Conservation (phyloP, 2,329 filamentous ascomycete genomes). For the Apiospora phragmitis region DNA sequence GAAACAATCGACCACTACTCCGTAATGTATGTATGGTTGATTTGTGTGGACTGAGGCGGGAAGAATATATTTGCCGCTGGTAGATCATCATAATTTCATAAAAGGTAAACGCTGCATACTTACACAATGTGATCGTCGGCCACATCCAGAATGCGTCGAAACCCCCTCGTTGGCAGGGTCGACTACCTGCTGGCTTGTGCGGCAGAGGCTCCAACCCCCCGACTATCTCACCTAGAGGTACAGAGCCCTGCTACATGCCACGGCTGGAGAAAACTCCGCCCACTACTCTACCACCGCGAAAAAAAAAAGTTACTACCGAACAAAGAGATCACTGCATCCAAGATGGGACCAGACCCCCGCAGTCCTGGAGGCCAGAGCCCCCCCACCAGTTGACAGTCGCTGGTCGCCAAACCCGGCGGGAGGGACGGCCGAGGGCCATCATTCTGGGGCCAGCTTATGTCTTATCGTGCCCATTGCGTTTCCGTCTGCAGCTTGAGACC, state of each 20-base stretch:
- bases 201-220: neutral
- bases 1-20: neutral
- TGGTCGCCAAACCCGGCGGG: neutral
- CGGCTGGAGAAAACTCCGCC: neutral
- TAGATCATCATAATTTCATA: neutral
- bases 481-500: neutral
- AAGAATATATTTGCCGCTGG: neutral
- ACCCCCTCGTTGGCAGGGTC: no score
- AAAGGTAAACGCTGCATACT: no score
- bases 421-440: neutral
- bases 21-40: neutral
- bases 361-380: neutral
- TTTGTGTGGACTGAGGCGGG: no score
- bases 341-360: neutral
- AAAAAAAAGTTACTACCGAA: no score
- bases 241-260: neutral
- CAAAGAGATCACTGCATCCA: neutral
- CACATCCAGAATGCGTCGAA: no score
- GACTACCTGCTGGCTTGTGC: neutral
- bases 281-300: neutral
- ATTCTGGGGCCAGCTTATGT: neutral
- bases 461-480: neutral
- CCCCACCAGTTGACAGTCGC: neutral
- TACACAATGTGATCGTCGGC: no score
- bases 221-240: neutral